phyloP scores from a whole-genome alignment of 371 early-diverging fungal species.

The Mucor circinelloides region DNA sequence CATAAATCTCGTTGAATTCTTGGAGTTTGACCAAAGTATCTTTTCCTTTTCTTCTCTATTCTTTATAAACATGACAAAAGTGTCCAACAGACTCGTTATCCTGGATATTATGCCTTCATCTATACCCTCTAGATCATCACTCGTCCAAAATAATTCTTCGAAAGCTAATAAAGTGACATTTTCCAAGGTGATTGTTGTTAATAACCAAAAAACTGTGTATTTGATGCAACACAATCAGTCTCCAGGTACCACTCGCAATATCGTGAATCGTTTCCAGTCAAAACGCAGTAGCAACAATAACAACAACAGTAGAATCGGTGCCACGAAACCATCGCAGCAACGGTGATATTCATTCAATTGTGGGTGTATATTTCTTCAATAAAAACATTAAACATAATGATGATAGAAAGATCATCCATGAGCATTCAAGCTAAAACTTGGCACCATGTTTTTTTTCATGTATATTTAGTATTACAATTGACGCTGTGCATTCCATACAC shows the following conservation, averaged over 20 bases:
- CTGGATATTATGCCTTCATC: conserved; percentile 6
- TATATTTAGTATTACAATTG: not conserved
- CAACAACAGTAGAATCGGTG: not conserved
- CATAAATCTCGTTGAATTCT: not conserved
- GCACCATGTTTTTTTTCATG: not conserved
- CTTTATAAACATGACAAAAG: not conserved
- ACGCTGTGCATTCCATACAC: not conserved
- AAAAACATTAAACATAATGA: not conserved
- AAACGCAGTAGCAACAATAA: not conserved
- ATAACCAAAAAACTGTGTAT: conserved; percentile 15
- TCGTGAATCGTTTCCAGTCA: conserved; percentile 7
- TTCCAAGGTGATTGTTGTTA: conserved; percentile 18
- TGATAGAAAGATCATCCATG: not conserved
- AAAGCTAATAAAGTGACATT: conserved; percentile 7
- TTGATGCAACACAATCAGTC: conserved; percentile 14
- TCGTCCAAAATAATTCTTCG: not conserved
- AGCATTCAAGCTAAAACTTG: not conserved
- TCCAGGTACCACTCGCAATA: conserved; percentile 13
- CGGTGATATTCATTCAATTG: no score
- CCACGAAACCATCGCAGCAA: not conserved
- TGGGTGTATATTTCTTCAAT: not conserved
- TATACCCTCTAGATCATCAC: not conserved
- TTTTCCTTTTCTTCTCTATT: not conserved
- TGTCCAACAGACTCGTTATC: conserved; percentile 6
- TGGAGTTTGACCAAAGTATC: not conserved